Percentiles rank a stretch among this genome's conserved stretches.
Conservation (phyloP, 1,284 basidiomycete genomes). For the Sporisorium sorghi region DNA sequence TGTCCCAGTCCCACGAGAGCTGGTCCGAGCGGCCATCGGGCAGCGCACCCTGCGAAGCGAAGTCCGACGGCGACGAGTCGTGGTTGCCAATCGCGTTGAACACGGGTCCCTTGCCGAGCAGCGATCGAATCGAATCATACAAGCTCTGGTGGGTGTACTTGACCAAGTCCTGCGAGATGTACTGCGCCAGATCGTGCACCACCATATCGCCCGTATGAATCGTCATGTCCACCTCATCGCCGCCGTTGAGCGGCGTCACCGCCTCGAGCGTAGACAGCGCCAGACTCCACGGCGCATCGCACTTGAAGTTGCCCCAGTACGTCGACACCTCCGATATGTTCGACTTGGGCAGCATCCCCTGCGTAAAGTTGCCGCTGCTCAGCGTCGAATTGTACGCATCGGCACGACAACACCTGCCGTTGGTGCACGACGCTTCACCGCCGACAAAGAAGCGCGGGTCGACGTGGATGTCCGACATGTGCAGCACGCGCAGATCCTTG, state of each 20-base stretch:
- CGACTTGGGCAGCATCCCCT: constrained; percentile 37
- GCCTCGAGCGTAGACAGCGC: constrained; percentile 76
- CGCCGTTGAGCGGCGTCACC: constrained; percentile 77
- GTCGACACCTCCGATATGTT: constrained; percentile 56
- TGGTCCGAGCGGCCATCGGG: constrained; percentile 59
- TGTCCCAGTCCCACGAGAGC: constrained; percentile 67
- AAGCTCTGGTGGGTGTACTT: constrained; percentile 66
- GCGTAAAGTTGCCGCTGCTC: constrained; percentile 66
- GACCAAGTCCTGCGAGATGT: constrained; percentile 63
- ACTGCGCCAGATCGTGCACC: constrained; percentile 70
- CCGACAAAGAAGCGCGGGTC: constrained; percentile 83
- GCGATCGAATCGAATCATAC: constrained; percentile 55
- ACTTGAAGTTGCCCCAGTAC: constrained; percentile 70
- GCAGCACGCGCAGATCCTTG: constrained; percentile 78
- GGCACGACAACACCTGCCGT: constrained; percentile 79
- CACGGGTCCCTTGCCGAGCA: constrained; percentile 60
- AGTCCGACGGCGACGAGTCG: constrained; percentile 63
- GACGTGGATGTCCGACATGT: constrained; percentile 82
- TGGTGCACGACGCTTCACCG: constrained; percentile 79
- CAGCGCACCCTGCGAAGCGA: constrained; percentile 51
- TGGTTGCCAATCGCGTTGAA: constrained; percentile 68
- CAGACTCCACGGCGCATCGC: constrained; percentile 79
- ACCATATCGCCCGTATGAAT: constrained; percentile 83
- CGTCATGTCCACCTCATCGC: constrained; percentile 76
- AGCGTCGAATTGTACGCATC: constrained; percentile 74